phyloP scores from a whole-genome alignment of 257 asterid species.

The Paulownia fortunei region DNA sequence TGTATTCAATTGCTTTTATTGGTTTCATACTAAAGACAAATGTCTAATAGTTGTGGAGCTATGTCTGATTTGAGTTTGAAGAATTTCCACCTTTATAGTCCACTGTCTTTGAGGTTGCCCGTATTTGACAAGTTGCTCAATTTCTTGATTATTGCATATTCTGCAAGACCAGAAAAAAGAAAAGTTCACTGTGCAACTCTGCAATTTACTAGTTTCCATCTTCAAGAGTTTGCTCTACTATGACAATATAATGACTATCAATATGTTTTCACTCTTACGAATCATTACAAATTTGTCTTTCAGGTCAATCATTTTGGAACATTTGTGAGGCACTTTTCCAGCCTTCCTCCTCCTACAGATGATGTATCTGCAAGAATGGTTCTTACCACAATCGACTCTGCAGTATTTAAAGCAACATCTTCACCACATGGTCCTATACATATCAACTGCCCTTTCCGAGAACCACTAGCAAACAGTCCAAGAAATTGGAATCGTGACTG shows the following conservation, averaged over 20 bases:
- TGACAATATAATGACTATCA: background rate
- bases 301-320: slow-evolving; percentile 88
- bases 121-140: background rate
- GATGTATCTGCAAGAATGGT: slow-evolving; percentile 81
- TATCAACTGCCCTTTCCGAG: slow-evolving; percentile 91
- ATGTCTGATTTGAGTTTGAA: background rate
- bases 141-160: slow-evolving; percentile 1
- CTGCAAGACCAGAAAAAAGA: background rate
- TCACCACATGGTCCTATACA: slow-evolving; percentile 92
- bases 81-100: background rate
- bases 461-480: slow-evolving; percentile 74
- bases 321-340: slow-evolving; percentile 74
- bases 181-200: background rate
- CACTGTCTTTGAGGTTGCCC: background rate
- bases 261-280: background rate
- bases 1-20: background rate
- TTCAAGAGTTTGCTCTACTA: background rate
- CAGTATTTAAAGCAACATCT: slow-evolving; percentile 69
- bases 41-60: background rate
- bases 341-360: slow-evolving; percentile 84
- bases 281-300: slow-evolving; percentile 20
- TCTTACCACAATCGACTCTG: slow-evolving; percentile 88
- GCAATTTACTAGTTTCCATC: background rate
- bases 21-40: background rate
- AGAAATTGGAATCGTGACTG: slow-evolving; percentile 66